These are phyloP conservation scores for Wickerhamiella dianesei DNA, from an alignment of 805 yeast genomes.

Conservation along the genomic window DNA sequence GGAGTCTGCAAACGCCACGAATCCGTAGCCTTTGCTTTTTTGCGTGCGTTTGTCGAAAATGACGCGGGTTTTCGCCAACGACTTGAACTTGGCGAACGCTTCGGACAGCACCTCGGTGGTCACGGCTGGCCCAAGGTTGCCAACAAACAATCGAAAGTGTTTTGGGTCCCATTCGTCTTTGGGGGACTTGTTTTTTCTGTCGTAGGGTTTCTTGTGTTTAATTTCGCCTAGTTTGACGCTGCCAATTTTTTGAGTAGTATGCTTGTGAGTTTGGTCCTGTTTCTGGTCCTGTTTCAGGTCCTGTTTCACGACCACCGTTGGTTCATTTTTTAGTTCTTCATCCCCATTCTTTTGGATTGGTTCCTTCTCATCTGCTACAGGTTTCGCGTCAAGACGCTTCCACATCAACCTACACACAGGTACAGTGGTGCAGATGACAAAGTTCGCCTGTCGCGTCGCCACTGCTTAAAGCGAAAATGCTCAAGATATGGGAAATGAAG, in stretches of 20 bases:
- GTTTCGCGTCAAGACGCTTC: slow-evolving; percentile 2
- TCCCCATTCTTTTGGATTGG: background rate
- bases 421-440: background rate
- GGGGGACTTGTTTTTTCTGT: too few relatives aligned
- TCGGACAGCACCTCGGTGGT: slow-evolving; percentile 40
- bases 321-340: background rate
- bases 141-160: slow-evolving; percentile 62
- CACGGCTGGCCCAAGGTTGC: slow-evolving; percentile 58
- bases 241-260: background rate
- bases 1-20: slow-evolving; percentile 51
- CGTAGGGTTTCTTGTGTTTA: background rate
- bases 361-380: too few relatives aligned
- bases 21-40: slow-evolving; percentile 56
- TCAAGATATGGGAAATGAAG: slow-evolving; percentile 47
- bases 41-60: slow-evolving; percentile 37
- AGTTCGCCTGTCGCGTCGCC: background rate
- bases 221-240: background rate
- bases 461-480: slow-evolving; percentile 20
- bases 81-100: slow-evolving; percentile 41
- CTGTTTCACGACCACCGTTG: too few relatives aligned
- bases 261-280: too few relatives aligned
- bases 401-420: background rate
- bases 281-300: too few relatives aligned
- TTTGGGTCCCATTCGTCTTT: slow-evolving; percentile 50
- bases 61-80: slow-evolving; percentile 46